Conservation (phyloP, 768 basidiomycete species). For the Boletus pseudo-olivaceus region DNA sequence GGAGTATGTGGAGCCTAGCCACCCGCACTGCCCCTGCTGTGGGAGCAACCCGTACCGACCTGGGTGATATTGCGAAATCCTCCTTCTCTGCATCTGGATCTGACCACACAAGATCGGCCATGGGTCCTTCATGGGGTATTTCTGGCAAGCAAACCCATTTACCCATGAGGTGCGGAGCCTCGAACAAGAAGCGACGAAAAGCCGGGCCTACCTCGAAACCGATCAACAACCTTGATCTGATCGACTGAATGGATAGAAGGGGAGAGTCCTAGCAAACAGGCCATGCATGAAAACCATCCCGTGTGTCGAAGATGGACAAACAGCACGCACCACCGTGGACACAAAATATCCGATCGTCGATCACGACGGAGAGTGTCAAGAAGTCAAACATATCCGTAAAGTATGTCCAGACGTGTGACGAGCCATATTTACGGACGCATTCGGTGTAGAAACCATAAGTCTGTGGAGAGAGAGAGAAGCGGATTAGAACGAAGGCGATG, state of each 20-base stretch:
- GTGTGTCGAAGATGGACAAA: neutral
- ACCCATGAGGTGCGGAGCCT: conserved; percentile 22
- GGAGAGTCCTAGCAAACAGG: conserved; percentile 64
- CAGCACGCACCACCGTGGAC: conserved; percentile 83
- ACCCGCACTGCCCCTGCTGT: conserved; percentile 5
- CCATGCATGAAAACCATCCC: conserved; percentile 1
- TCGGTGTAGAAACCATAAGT: conserved; percentile 99
- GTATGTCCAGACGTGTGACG: conserved; percentile 96
- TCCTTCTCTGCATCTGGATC: conserved; percentile 99
- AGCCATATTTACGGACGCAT: conserved; percentile 95
- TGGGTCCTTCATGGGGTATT: conserved; percentile 98
- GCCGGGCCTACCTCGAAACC: conserved; percentile 75
- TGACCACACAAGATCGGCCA: conserved; percentile 99
- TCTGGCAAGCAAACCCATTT: conserved; percentile 45
- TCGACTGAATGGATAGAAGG: conserved; percentile 99
- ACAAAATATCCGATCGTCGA: conserved; percentile 98
- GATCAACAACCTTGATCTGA: conserved; percentile 98
- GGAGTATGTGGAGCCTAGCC: conserved; percentile 8
- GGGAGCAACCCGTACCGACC: conserved; percentile 48
- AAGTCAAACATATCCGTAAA: conserved; percentile 99
- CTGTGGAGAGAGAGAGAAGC: conserved; percentile 39
- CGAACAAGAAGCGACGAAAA: conserved; percentile 20
- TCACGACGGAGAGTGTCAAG: conserved; percentile 93
- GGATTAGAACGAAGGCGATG: conserved; percentile 14
- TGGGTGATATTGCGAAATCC: conserved; percentile 97